Percentiles rank a stretch among this genome's conserved stretches.
These are phyloP conservation scores for Scutellaria minor DNA, from an alignment of 257 asterid species.

Conservation along the genomic window DNA sequence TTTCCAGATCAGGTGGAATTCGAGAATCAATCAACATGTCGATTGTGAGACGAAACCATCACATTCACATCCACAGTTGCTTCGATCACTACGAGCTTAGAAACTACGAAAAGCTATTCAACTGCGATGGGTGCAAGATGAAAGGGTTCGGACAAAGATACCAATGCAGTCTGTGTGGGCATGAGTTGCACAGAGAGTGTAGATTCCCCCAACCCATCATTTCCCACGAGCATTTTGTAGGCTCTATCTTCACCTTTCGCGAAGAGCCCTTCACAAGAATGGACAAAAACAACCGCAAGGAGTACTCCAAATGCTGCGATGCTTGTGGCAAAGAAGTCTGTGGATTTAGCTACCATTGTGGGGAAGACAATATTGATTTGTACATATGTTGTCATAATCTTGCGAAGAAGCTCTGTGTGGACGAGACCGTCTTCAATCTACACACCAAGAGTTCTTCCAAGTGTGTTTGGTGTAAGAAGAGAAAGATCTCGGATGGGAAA, in stretches of 20 bases:
- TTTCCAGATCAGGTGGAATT: no score
- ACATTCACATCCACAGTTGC: constrained; percentile 26
- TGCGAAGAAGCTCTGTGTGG: constrained; percentile 9
- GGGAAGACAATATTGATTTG: constrained; percentile 22
- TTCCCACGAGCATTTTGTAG: constrained; percentile 27
- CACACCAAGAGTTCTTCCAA: constrained; percentile 19
- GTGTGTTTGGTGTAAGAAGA: constrained; percentile 39
- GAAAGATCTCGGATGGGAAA: constrained; percentile 24
- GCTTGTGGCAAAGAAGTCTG: constrained; percentile 42
- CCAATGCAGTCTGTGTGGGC: constrained; percentile 29
- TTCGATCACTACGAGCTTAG: constrained; percentile 25
- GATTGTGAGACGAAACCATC: background rate
- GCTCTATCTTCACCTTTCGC: constrained; percentile 20
- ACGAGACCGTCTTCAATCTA: constrained; percentile 33
- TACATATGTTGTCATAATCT: constrained; percentile 42
- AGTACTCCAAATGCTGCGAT: constrained; percentile 36
- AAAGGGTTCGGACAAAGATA: constrained; percentile 40
- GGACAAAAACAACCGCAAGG: background rate
- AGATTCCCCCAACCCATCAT: background rate
- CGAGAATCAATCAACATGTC: constrained; percentile 1
- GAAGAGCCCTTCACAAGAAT: background rate
- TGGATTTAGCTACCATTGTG: constrained; percentile 42
- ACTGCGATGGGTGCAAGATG: constrained; percentile 47
- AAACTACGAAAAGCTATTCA: constrained; percentile 25
- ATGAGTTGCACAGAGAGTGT: constrained; percentile 38